These are phyloP conservation scores for Hymenoscyphus fraxineus DNA, from an alignment of 2,329 filamentous ascomycete genomes.

Conservation along the genomic window DNA sequence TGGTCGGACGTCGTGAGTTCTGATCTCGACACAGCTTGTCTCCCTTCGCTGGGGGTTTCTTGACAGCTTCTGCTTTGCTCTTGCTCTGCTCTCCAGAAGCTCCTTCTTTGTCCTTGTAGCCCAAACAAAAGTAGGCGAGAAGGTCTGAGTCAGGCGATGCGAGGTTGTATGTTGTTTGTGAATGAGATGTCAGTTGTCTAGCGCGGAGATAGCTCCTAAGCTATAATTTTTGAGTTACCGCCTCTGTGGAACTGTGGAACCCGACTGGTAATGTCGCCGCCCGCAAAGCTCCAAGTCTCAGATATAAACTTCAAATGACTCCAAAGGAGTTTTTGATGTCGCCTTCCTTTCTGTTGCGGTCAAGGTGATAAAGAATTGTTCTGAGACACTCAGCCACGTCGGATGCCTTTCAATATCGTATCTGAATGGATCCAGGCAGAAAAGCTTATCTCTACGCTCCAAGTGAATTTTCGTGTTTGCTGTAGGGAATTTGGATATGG, in stretches of 20 bases:
- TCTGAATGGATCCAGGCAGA: neutral
- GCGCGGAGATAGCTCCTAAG: conserved; percentile 6
- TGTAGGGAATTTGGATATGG: neutral
- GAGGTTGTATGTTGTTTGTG: neutral
- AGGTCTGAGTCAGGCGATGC: neutral
- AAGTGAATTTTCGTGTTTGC: neutral
- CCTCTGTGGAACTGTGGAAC: neutral
- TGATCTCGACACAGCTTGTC: neutral
- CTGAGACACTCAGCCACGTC: neutral
- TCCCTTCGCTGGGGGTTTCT: neutral
- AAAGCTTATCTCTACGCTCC: conserved; percentile 1
- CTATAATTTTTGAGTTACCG: neutral
- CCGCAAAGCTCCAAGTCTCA: neutral
- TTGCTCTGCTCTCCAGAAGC: neutral
- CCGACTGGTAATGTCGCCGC: neutral
- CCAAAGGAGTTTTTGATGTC: neutral
- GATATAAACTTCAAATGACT: neutral
- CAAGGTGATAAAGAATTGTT: neutral
- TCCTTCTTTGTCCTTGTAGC: neutral
- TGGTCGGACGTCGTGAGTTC: neutral
- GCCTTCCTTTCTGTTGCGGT: neutral
- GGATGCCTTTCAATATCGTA: neutral
- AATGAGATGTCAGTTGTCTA: neutral
- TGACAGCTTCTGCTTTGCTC: neutral
- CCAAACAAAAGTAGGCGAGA: neutral